Conservation (phyloP, 345 rosid genomes). For the Lepidium africanum region DNA sequence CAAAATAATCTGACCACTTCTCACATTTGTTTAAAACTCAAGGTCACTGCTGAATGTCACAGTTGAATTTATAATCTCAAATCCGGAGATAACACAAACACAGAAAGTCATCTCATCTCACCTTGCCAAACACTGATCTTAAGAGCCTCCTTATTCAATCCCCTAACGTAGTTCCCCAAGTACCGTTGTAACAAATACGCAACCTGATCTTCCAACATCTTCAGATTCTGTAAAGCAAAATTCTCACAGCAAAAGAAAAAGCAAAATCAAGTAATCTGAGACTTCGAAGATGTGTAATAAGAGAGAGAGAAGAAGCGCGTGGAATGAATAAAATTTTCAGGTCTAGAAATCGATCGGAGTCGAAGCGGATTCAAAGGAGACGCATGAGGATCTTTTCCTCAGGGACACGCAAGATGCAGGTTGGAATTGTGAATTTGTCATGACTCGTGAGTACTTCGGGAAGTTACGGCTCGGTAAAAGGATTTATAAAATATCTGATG, state of each 20-base stretch:
- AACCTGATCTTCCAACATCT: conserved; percentile 99
- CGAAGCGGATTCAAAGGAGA: conserved; percentile 8
- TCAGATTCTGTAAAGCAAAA: conserved; percentile 18
- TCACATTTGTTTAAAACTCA: background rate
- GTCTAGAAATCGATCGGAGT: conserved; percentile 7
- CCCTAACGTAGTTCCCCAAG: conserved; percentile 83
- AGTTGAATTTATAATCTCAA: background rate
- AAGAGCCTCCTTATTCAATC: conserved; percentile 90
- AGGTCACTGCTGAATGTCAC: background rate
- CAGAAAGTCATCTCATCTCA: conserved; percentile 23
- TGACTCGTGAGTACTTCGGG: conserved; percentile 15
- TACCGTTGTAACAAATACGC: conserved; percentile 80
- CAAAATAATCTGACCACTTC: background rate
- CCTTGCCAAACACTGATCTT: conserved; percentile 98
- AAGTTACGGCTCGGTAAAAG: conserved; percentile 8
- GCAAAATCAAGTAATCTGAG: background rate
- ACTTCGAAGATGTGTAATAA: background rate
- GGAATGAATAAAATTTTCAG: background rate
- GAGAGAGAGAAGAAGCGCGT: background rate
- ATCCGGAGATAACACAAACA: background rate
- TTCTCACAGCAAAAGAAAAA: background rate
- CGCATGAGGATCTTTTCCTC: conserved; percentile 16
- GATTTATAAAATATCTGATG: background rate
- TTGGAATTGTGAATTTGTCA: conserved; percentile 19
- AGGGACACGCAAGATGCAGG: conserved; percentile 33